Conservation (phyloP, 106 monocot genomes). For the Allium fistulosum region DNA sequence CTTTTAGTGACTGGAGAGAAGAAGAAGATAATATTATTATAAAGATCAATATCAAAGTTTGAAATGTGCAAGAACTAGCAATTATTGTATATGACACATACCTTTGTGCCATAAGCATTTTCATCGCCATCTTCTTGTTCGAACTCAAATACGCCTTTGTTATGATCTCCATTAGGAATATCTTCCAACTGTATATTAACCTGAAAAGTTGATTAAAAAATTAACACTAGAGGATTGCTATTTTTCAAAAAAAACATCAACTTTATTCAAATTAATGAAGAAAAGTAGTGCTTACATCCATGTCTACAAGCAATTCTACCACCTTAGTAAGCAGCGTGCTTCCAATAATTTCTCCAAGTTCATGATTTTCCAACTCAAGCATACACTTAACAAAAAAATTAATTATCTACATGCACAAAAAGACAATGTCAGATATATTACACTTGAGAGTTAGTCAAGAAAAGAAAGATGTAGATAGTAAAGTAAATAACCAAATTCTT, state of each 20-base stretch:
- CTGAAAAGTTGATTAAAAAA: constrained; percentile 20
- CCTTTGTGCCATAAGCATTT: constrained; percentile 26
- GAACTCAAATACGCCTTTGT: constrained; percentile 86
- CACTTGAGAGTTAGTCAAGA: background rate
- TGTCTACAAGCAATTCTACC: constrained; percentile 64
- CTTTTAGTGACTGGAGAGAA: constrained; percentile 5
- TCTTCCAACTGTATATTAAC: constrained; percentile 86
- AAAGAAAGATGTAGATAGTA: background rate
- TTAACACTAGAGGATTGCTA: background rate
- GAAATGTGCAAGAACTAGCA: background rate
- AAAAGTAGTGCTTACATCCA: constrained; percentile 58
- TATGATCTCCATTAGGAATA: constrained; percentile 50
- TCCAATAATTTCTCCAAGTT: constrained; percentile 67
- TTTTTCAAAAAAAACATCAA: background rate
- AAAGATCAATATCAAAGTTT: too few species aligned
- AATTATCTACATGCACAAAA: constrained; percentile 37
- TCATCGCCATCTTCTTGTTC: constrained; percentile 68
- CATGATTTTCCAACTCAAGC: constrained; percentile 49
- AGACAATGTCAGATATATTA: background rate
- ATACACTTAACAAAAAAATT: constrained; percentile 69
- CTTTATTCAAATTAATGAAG: background rate
- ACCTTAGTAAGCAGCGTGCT: constrained; percentile 48
- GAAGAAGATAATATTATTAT: too few species aligned
- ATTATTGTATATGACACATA: constrained; percentile 9
- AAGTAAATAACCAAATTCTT: background rate